These are phyloP conservation scores for Gossypioides kirkii DNA, from an alignment of 345 rosid species.

Conservation along the genomic window DNA sequence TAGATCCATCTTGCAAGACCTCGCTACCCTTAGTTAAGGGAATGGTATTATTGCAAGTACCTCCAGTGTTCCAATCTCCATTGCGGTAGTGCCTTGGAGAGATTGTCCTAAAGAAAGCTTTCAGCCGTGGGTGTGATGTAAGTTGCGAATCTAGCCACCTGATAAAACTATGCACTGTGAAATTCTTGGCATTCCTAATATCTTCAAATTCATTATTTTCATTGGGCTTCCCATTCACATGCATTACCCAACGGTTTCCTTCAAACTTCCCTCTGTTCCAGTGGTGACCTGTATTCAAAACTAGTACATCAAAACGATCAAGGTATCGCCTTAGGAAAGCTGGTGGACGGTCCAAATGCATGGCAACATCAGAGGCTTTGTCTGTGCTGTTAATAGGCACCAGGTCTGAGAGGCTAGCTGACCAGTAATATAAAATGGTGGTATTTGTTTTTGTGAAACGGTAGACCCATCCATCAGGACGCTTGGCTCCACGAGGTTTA, in stretches of 20 bases:
- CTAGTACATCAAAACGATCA: constrained; percentile 47
- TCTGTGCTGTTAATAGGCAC: constrained; percentile 40
- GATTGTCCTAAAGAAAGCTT: constrained; percentile 65
- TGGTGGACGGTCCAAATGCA: constrained; percentile 78
- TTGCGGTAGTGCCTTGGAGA: constrained; percentile 68
- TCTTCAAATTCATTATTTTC: constrained; percentile 32
- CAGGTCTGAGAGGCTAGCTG: constrained; percentile 54
- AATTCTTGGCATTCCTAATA: constrained; percentile 51
- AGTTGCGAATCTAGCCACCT: constrained; percentile 66
- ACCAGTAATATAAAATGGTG: constrained; percentile 71
- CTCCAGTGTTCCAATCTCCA: constrained; percentile 85
- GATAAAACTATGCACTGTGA: constrained; percentile 43
- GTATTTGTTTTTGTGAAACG: constrained; percentile 60
- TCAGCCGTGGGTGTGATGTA: constrained; percentile 42
- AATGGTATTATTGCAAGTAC: constrained; percentile 58
- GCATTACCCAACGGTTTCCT: constrained; percentile 66
- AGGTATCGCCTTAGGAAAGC: constrained; percentile 53
- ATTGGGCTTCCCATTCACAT: constrained; percentile 45
- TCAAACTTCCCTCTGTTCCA: constrained; percentile 76
- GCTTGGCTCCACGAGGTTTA: constrained; percentile 41
- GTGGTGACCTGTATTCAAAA: constrained; percentile 81
- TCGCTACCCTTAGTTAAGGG: constrained; percentile 49
- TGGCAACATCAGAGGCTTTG: constrained; percentile 35
- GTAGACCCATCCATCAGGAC: constrained; percentile 73
- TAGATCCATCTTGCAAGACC: constrained; percentile 44